These are phyloP conservation scores for Nannizziopsis barbatae DNA, from an alignment of 2,329 filamentous ascomycete genomes.

Conservation along the genomic window DNA sequence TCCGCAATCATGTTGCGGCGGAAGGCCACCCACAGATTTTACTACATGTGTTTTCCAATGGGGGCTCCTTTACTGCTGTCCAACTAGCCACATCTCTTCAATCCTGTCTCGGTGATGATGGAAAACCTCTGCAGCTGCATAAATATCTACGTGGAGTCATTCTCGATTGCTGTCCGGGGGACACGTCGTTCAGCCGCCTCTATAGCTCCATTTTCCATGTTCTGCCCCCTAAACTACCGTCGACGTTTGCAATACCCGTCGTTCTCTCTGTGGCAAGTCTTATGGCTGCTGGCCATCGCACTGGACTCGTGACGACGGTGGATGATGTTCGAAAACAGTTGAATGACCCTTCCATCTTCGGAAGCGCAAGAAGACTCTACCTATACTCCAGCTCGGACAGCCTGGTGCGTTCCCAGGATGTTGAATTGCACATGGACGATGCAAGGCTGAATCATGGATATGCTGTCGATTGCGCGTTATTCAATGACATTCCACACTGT, in stretches of 20 bases:
- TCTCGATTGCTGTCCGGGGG: not conserved
- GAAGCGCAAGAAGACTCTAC: conserved; percentile 2
- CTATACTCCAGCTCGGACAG: conserved; percentile 1
- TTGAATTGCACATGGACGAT: not conserved
- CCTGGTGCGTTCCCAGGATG: not conserved
- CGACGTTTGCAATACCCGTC: conserved; percentile 16
- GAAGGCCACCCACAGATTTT: too few relatives aligned
- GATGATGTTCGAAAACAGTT: not conserved
- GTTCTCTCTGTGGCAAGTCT: conserved; percentile 15
- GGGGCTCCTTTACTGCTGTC: not conserved
- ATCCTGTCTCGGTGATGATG: too few relatives aligned
- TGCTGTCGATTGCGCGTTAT: not conserved
- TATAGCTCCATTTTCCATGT: conserved; percentile 16
- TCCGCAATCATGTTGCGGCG: too few relatives aligned
- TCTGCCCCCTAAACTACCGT: conserved; percentile 20
- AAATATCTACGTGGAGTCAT: not conserved
- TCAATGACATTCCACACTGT: not conserved
- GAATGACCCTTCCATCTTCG: not conserved
- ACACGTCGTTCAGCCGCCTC: too few relatives aligned
- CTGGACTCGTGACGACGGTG: too few relatives aligned
- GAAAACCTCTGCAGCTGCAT: not conserved
- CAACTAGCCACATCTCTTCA: too few relatives aligned
- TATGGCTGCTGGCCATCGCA: too few relatives aligned
- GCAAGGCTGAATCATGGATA: not conserved
- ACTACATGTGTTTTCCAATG: not conserved